Evolutionary conservation across 495 filamentous ascomycete species (phyloP), one percentile per base, ranked within the genome.

Genomic region (Penicillium macrosclerotiorum): DNA sequence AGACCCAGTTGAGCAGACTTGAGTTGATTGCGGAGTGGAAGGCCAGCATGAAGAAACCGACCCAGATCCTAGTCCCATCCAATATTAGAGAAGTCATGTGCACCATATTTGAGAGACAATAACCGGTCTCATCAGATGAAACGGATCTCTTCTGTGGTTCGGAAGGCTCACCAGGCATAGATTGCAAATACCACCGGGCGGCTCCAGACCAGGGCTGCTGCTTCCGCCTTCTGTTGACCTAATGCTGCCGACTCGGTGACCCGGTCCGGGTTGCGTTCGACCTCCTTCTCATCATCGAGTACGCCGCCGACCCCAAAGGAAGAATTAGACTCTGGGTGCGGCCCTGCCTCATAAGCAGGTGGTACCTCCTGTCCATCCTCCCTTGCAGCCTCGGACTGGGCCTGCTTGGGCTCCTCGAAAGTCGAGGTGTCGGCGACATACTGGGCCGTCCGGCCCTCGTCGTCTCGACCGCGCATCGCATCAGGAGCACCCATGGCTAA

Each of bases 171-270:
- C 69, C 60, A 68, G 8, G 62, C 67, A 52, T 73, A 75, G 20
- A 67, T 67, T 3, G 37, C 39, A 29, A 63, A 56, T 1, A 67
- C 57, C 1, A 52, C 61, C 2, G 51, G 49, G 12, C 58, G 64
- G 22, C 49, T 63, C 72, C 72, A 75, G 2, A 61, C 66, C 16
- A 72, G 50, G 12, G 72, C 71, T 3, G 68, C 65, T 6, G 72
- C 72, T 46, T 75, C 72, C 0, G 64, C 69, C 42, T 71, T 72
- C 38, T 71, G 65, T 6, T 69, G 52, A 37, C 71, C 71, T 8
- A 61, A 13, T 14, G 56, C 55, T 9, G 63, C 64, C 30, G 58
- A 48, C 5, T 56, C 29, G 1, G 60, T 68, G 5, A 69, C 48
- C 11, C 45, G 47, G 3, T 56, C 42, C 0, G 64, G 57, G 35